Conservation (phyloP, 2,329 filamentous ascomycete species). For the Orbilia blumenaviensis region DNA sequence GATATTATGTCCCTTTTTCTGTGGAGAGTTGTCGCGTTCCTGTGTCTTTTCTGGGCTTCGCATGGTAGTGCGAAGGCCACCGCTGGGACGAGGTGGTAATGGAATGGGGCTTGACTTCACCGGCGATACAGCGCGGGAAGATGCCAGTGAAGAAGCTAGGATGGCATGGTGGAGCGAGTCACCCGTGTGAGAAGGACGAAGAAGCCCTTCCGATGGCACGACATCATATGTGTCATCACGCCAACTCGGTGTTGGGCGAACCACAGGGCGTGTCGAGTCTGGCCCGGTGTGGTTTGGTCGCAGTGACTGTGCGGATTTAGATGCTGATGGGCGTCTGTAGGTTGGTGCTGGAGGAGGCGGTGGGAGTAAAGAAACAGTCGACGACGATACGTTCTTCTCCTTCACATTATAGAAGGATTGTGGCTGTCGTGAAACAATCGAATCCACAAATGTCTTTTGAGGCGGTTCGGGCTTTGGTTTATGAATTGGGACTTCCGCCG, state of each 20-base stretch:
- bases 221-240: constrained; percentile 30
- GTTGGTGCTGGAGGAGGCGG: constrained; percentile 7
- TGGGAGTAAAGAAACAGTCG: not conserved
- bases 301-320: constrained; percentile 9
- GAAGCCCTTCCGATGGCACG: constrained; percentile 11
- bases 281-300: constrained; percentile 34
- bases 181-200: constrained; percentile 46
- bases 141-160: constrained; percentile 43
- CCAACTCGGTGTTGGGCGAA: constrained; percentile 26
- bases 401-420: constrained; percentile 29
- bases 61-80: constrained; percentile 36
- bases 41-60: constrained; percentile 37
- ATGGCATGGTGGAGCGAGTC: constrained; percentile 33
- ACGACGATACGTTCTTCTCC: constrained; percentile 24
- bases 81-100: constrained; percentile 31
- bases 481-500: not conserved
- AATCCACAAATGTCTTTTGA: constrained; percentile 38
- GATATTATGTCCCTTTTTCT: constrained; percentile 58
- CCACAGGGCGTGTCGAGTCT: constrained; percentile 26
- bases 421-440: constrained; percentile 30
- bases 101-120: constrained; percentile 50
- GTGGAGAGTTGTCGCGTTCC: constrained; percentile 24
- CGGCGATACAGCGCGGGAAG: constrained; percentile 38
- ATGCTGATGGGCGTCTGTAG: not conserved
- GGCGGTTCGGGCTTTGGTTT: constrained; percentile 28